Percentiles rank a stretch among this genome's conserved stretches.
Evolutionary conservation across 2,329 filamentous ascomycete species (phyloP).

Genomic region (Cladosporium austrohemisphaericum): DNA sequence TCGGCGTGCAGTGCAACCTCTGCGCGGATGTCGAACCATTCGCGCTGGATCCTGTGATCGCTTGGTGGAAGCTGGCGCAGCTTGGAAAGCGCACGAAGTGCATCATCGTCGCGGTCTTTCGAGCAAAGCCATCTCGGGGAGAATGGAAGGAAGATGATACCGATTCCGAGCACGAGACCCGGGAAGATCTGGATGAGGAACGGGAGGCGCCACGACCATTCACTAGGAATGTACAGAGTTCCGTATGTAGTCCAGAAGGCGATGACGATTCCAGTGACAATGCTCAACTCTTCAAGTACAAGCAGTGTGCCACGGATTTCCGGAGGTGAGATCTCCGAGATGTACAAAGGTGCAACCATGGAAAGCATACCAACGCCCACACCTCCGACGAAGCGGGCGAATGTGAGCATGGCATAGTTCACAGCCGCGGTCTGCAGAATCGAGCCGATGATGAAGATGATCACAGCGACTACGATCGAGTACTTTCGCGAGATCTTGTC

Average conservation of each 20-base stretch:
- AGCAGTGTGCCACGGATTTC: conserved; percentile 41
- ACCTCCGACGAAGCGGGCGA: conserved; percentile 32
- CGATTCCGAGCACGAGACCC: conserved; percentile 29
- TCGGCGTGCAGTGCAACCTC: conserved; percentile 53
- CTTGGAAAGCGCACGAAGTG: conserved; percentile 27
- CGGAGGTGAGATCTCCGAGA: conserved; percentile 33
- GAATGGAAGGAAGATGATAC: conserved; percentile 34
- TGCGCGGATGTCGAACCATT: conserved; percentile 52
- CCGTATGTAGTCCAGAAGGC: conserved; percentile 56
- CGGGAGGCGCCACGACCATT: conserved; percentile 48
- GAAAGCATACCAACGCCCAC: conserved; percentile 32
- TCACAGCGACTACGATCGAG: conserved; percentile 38
- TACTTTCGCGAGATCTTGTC: conserved; percentile 45
- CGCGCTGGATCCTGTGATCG: conserved; percentile 50
- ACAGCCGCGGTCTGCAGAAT: conserved; percentile 36
- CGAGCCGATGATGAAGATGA: conserved; percentile 45
- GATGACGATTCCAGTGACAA: conserved; percentile 48
- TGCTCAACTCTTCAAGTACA: conserved; percentile 47
- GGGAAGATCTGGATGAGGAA: conserved; percentile 46
- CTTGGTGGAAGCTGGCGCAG: conserved; percentile 40
- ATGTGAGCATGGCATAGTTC: conserved; percentile 31
- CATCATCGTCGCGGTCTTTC: conserved; percentile 31
- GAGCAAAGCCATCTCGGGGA: conserved; percentile 34
- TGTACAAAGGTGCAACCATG: conserved; percentile 41
- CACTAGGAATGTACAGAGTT: conserved; percentile 46